Conservation (phyloP, 805 yeast species). For the Kazachstania martiniae region DNA sequence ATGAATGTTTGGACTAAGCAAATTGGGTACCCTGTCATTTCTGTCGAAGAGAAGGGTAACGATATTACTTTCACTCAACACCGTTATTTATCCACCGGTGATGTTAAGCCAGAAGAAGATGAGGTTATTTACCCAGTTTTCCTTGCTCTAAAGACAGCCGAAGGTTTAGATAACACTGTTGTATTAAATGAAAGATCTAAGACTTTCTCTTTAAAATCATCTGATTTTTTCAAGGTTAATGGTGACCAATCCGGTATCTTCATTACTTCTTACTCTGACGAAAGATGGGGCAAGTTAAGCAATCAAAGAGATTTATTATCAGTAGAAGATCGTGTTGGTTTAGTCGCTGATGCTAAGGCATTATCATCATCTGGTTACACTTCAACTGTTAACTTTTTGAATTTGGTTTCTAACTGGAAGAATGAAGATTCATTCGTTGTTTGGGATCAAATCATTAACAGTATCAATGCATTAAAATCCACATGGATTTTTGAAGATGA, state of each 20-base stretch:
- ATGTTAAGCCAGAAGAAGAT: conserved; percentile 66
- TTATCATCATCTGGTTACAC: conserved; percentile 60
- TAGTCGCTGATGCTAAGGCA: conserved; percentile 69
- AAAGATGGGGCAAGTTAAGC: conserved; percentile 60
- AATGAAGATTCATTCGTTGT: conserved; percentile 50
- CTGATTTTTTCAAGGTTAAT: conserved; percentile 55
- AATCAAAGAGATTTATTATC: conserved; percentile 44
- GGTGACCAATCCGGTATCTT: conserved; percentile 66
- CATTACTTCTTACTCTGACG: conserved; percentile 57
- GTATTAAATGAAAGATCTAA: conserved; percentile 42
- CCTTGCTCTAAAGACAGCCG: conserved; percentile 45
- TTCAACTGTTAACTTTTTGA: conserved; percentile 47
- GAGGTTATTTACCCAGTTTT: conserved; percentile 55
- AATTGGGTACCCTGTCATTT: conserved; percentile 63
- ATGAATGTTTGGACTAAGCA: conserved; percentile 66
- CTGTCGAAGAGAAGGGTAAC: conserved; percentile 35
- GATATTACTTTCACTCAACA: conserved; percentile 51
- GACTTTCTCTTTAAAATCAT: conserved; percentile 32
- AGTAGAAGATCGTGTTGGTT: conserved; percentile 70
- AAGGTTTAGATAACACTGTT: conserved; percentile 50
- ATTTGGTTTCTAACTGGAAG: conserved; percentile 52
- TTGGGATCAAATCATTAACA: conserved; percentile 48
- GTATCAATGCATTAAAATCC: conserved; percentile 38
- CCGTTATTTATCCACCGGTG: conserved; percentile 67
- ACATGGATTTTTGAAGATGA: conserved; percentile 47